Evolutionary conservation across 2,329 filamentous ascomycete genomes (phyloP).

Genomic region (Colletotrichum tropicicola): DNA sequence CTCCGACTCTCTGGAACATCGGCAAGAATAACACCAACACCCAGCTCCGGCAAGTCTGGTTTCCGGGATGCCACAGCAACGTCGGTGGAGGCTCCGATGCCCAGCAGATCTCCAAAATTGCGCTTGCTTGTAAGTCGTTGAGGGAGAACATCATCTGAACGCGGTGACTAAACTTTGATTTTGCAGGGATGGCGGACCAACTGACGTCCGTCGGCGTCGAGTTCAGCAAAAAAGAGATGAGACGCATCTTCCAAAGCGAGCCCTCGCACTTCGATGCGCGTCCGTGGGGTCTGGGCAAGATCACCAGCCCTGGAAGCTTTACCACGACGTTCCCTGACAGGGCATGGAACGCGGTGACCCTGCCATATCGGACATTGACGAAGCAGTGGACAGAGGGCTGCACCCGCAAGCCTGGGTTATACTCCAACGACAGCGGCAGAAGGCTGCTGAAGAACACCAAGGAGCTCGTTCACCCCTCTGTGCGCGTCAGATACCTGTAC

Average conservation of each 20-base stretch:
- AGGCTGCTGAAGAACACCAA: slow-evolving; percentile 22
- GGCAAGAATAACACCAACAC: slow-evolving; percentile 26
- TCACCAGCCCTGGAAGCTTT: slow-evolving; percentile 27
- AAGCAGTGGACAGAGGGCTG: slow-evolving; percentile 9
- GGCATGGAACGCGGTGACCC: neutral
- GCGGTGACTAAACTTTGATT: neutral
- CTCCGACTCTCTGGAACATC: slow-evolving; percentile 39
- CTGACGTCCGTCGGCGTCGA: slow-evolving; percentile 35
- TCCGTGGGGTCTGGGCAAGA: slow-evolving; percentile 33
- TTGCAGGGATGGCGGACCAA: slow-evolving; percentile 34
- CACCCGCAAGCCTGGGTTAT: slow-evolving; percentile 35
- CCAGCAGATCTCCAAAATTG: slow-evolving; percentile 35
- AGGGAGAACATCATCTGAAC: neutral
- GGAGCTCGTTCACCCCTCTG: slow-evolving; percentile 42
- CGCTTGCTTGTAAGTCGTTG: slow-evolving; percentile 31
- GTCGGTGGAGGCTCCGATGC: slow-evolving; percentile 65
- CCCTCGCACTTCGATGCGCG: slow-evolving; percentile 13
- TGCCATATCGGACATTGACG: neutral
- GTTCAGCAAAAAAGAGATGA: slow-evolving; percentile 34
- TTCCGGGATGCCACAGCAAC: slow-evolving; percentile 68
- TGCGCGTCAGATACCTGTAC: slow-evolving; percentile 41
- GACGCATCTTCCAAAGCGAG: slow-evolving; percentile 30
- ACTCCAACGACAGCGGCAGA: slow-evolving; percentile 30
- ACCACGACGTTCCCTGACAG: slow-evolving; percentile 17
- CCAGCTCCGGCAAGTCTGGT: slow-evolving; percentile 50